phyloP scores from a whole-genome alignment of 306 rosid species.

The Pachyrhizus erosus region DNA sequence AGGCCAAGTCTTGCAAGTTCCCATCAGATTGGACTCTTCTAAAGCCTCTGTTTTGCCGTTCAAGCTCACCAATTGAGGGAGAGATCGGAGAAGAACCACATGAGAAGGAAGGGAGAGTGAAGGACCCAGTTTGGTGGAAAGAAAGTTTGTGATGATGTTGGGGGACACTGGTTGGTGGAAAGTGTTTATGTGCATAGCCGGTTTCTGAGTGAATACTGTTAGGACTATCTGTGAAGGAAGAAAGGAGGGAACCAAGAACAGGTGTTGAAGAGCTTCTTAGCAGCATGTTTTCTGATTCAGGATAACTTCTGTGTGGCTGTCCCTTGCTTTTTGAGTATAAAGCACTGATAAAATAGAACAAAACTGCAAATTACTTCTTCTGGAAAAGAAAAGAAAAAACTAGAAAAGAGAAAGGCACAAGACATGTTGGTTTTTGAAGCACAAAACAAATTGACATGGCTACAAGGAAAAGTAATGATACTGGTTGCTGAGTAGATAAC shows the following conservation, averaged over 20 bases:
- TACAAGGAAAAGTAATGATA: not conserved
- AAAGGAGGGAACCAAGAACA: slow-evolving; percentile 75
- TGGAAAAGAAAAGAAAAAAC: not conserved
- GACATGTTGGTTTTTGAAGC: not conserved
- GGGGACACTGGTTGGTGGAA: slow-evolving; percentile 45
- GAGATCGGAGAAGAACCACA: slow-evolving; percentile 79
- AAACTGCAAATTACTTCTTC: slow-evolving; percentile 13
- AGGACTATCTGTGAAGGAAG: slow-evolving; percentile 68
- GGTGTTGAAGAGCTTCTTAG: slow-evolving; percentile 94
- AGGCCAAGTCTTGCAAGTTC: slow-evolving; percentile 65
- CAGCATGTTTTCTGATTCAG: slow-evolving; percentile 55
- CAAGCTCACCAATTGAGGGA: slow-evolving; percentile 60
- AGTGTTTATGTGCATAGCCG: slow-evolving; percentile 47
- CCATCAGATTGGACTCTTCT: slow-evolving; percentile 90
- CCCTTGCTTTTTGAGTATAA: not conserved
- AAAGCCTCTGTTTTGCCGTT: slow-evolving; percentile 53
- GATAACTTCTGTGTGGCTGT: slow-evolving; percentile 35
- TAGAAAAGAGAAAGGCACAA: not conserved
- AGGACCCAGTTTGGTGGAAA: slow-evolving; percentile 49
- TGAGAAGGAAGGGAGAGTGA: slow-evolving; percentile 47
- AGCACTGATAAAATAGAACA: not conserved
- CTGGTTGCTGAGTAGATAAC: not conserved
- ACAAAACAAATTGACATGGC: not conserved
- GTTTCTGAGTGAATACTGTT: slow-evolving; percentile 51
- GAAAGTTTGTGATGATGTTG: slow-evolving; percentile 48